A percentile compares a stretch with the other conserved stretches of the same genome.
These are phyloP conservation scores for Magnolia sinica DNA, from an alignment of 164 flowering plant genomes.

Conservation along the genomic window DNA sequence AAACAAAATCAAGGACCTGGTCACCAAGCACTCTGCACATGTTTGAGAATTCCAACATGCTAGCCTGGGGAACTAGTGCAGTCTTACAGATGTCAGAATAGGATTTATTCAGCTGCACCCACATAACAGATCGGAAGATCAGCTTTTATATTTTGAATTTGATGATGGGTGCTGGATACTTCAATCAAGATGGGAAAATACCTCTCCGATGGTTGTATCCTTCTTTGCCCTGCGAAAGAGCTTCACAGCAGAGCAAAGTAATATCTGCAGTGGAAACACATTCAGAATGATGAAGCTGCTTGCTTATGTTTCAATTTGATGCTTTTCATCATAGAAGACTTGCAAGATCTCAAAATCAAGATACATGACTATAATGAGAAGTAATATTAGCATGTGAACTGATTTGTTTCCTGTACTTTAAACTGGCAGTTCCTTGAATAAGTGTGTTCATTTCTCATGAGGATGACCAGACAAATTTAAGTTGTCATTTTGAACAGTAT, in stretches of 20 bases:
- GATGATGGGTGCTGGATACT: neutral
- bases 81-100: slow-evolving; percentile 72
- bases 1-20: slow-evolving; percentile 51
- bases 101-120: slow-evolving; percentile 64
- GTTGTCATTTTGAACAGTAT: neutral
- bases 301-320: neutral
- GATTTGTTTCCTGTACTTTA: neutral
- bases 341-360: neutral
- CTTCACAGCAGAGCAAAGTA: slow-evolving; percentile 82
- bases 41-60: slow-evolving; percentile 61
- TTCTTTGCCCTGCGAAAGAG: slow-evolving; percentile 63
- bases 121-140: slow-evolving; percentile 6
- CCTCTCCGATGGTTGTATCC: slow-evolving; percentile 77
- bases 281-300: neutral
- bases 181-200: slow-evolving; percentile 15
- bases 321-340: neutral
- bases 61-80: slow-evolving; percentile 53
- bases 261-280: slow-evolving; percentile 42
- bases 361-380: neutral
- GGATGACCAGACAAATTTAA: neutral
- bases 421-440: neutral
- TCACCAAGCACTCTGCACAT: slow-evolving; percentile 82
- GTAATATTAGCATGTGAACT: neutral
- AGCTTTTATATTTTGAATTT: neutral
- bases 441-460: neutral